Percentiles rank a stretch among this genome's conserved stretches.
Evolutionary conservation across 208 protist species (phyloP).

Genomic region (Wallacemonas sp.): DNA sequence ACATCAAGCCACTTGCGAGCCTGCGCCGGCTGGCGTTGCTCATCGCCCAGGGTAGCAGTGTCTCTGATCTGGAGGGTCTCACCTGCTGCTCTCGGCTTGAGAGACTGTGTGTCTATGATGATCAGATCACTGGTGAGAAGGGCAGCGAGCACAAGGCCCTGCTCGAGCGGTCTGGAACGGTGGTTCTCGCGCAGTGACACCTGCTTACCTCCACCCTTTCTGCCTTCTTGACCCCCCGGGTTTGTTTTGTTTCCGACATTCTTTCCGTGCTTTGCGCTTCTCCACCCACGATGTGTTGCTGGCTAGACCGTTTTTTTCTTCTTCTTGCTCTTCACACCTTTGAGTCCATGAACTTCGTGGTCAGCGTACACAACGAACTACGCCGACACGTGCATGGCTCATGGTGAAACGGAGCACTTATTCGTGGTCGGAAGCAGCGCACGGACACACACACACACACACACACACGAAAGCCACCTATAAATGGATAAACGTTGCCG

Average conservation of each 20-base stretch:
- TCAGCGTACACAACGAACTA: slow-evolving; percentile 1
- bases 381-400: background rate
- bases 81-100: slow-evolving; percentile 2
- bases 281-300: background rate
- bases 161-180: background rate
- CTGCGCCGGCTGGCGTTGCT: background rate
- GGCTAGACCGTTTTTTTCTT: background rate
- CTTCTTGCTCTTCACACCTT: background rate
- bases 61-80: slow-evolving; percentile 2
- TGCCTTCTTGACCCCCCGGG: background rate
- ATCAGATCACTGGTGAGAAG: slow-evolving; percentile 2
- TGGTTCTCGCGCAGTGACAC: background rate
- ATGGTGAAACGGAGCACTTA: no score
- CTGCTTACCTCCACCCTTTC: background rate
- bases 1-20: background rate
- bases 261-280: background rate
- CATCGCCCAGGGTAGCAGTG: background rate
- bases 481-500: no score
- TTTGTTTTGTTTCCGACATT: background rate
- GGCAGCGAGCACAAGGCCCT: background rate
- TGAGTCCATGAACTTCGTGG: background rate
- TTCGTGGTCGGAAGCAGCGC: no score
- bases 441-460: no score
- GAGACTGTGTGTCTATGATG: background rate
- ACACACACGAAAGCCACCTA: no score